These are phyloP conservation scores for Arxiozyma heterogenica DNA, from an alignment of 1,139 yeast genomes.

Conservation along the genomic window DNA sequence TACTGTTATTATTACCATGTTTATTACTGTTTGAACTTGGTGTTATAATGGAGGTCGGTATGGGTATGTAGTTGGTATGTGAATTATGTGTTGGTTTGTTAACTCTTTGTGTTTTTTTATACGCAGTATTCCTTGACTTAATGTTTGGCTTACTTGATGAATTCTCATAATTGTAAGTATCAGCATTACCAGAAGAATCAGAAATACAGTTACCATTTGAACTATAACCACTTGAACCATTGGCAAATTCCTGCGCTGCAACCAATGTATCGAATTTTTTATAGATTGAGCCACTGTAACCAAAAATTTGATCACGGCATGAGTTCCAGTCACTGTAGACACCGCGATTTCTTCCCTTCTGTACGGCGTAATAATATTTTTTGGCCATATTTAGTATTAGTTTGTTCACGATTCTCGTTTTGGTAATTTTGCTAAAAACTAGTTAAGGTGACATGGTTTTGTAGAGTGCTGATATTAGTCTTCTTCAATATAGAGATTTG, in stretches of 20 bases:
- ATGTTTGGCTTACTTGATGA: not conserved
- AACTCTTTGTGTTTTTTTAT: not conserved
- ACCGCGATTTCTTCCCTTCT: slow-evolving; percentile 45
- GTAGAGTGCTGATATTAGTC: not conserved
- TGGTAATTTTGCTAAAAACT: not conserved
- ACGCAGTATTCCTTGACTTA: not conserved
- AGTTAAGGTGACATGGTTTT: not conserved
- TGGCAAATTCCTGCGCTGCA: slow-evolving; percentile 40
- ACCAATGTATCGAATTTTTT: slow-evolving; percentile 41
- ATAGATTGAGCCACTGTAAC: slow-evolving; percentile 45
- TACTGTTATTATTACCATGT: not conserved
- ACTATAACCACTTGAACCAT: slow-evolving; percentile 9
- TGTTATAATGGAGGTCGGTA: slow-evolving; percentile 1
- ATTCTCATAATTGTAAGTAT: not conserved
- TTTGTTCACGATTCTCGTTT: not conserved
- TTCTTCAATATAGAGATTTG: too few relatives aligned
- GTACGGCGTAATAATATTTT: slow-evolving; percentile 48
- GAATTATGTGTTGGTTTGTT: not conserved
- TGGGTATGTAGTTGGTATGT: not conserved
- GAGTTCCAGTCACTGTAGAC: slow-evolving; percentile 45
- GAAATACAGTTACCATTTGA: not conserved
- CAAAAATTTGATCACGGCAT: slow-evolving; percentile 41
- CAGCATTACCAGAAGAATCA: not conserved
- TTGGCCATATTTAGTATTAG: slow-evolving; percentile 9
- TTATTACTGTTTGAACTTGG: not conserved